Conservation (phyloP, 2,329 filamentous ascomycete species). For the Arachnomyces sp. region DNA sequence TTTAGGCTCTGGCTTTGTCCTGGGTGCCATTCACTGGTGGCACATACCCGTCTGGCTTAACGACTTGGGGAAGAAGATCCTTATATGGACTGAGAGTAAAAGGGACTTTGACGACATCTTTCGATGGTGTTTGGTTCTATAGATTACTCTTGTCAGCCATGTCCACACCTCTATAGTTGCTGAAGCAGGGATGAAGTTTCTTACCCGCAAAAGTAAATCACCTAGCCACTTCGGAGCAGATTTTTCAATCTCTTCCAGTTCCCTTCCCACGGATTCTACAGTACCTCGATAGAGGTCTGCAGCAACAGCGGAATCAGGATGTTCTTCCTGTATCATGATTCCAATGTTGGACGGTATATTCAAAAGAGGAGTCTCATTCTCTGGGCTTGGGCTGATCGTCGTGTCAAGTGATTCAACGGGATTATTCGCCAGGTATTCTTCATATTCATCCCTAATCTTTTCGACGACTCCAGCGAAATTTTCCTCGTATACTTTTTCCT, state of each 20-base stretch:
- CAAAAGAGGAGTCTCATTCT: conserved; percentile 39
- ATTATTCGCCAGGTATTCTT: conserved; percentile 33
- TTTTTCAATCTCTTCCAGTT: conserved; percentile 77
- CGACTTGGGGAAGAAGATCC: conserved; percentile 65
- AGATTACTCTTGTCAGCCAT: conserved; percentile 8
- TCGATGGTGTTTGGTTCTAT: conserved; percentile 69
- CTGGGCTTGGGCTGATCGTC: conserved; percentile 35
- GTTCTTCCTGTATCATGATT: conserved; percentile 59
- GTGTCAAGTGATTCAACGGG: conserved; percentile 30
- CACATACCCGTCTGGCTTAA: conserved; percentile 59
- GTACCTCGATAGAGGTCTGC: conserved; percentile 89
- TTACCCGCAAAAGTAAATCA: conserved; percentile 68
- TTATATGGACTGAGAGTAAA: conserved; percentile 82
- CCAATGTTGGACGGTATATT: conserved; percentile 44
- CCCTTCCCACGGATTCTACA: conserved; percentile 66
- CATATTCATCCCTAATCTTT: conserved; percentile 39
- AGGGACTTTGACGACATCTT: conserved; percentile 94
- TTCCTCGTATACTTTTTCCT: conserved; percentile 38
- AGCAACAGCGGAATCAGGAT: conserved; percentile 54
- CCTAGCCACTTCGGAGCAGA: conserved; percentile 86
- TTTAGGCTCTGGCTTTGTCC: too few species aligned
- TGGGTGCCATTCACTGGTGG: neutral
- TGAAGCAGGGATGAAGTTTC: conserved; percentile 10
- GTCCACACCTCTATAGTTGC: neutral
- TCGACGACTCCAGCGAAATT: conserved; percentile 41